Base-by-base conservation (phyloP, 2,329 filamentous ascomycete species). In the Penicillium sp. region DNA sequence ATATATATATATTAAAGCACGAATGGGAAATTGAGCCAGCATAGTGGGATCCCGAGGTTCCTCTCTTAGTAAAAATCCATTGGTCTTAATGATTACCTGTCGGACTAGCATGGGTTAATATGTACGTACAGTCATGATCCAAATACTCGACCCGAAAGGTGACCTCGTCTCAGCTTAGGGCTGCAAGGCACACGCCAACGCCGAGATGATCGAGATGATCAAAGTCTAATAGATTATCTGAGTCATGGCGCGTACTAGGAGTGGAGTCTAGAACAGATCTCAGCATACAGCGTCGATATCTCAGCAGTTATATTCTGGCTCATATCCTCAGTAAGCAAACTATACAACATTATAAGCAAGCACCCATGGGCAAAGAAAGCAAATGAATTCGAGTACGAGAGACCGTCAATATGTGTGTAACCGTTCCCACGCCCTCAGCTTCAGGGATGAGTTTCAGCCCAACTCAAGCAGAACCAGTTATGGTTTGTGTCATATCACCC, bases 121-220 rank as follows among this genome's bases (percentile, higher is more conserved):
- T 36, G 43, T 43, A 47, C 6, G 49, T 41, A 52, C n/a, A 47
- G 54, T 57, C 49, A 47, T 36, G 34, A 41, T 57, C 23, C 43
- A 57, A 57, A 57, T 36, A 36, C 36, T 46, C 49, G 25, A 25
- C 16, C 13, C 46, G 33, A 40, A 27, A 13, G 13, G 27, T 10
- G 27, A 33, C 13, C 2, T 21, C 29, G 13, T 52, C 27, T 53
- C 41, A 53, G 41, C 34, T 46, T 43, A 43, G 49, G n/a, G 13
- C 43, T 25, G 41, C n/a, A 47, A 46, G 33, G 49, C 41, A 47
- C n/a, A 16, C 10, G 4, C 27, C 41, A 53, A 47, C 8, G 6
- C 25, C n/a, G n/a, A 38, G 19, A 50, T 41, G n/a, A 34, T 54
- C 7, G 11, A 33, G 10, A 31, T 31, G 10, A 21, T 49, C 16